Evolutionary conservation across 2,329 filamentous ascomycete species (phyloP).

Genomic region (Arthroderma sp.): DNA sequence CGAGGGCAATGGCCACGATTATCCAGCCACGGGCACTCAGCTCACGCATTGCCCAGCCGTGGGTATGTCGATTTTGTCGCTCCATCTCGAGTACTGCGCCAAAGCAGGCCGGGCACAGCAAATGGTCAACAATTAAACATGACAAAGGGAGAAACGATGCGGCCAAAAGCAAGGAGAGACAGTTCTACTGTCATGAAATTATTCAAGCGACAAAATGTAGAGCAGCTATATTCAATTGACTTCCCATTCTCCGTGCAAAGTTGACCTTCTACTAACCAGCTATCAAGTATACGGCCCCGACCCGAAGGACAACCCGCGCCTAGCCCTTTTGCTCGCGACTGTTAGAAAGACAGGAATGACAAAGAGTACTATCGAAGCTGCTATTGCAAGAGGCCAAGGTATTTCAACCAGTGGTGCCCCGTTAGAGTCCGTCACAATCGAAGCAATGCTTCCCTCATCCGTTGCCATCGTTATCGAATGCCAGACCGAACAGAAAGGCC

Average conservation of each 20-base stretch:
- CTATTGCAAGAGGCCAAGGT: constrained; percentile 80
- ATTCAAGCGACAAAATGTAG: constrained; percentile 60
- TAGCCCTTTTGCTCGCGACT: constrained; percentile 56
- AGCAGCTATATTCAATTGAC: constrained; percentile 13
- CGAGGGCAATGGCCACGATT: constrained; percentile 6
- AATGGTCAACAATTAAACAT: constrained; percentile 94
- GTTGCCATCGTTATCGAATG: constrained; percentile 70
- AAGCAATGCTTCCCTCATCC: constrained; percentile 63
- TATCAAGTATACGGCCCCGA: constrained; percentile 59
- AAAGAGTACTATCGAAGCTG: constrained; percentile 69
- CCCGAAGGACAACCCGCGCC: constrained; percentile 57
- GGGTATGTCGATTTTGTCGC: constrained; percentile 24
- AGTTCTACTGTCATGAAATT: constrained; percentile 57
- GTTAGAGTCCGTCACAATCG: constrained; percentile 65
- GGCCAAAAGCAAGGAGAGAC: constrained; percentile 59
- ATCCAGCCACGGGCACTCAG: constrained; percentile 1
- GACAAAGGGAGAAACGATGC: constrained; percentile 77
- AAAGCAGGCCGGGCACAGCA: constrained; percentile 60
- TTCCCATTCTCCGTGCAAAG: neutral
- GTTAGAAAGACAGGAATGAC: constrained; percentile 81
- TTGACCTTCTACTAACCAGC: neutral
- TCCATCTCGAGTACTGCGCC: constrained; percentile 35
- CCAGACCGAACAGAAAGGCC: constrained; percentile 68
- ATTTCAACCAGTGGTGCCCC: constrained; percentile 58
- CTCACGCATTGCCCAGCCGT: constrained; percentile 4